Evolutionary conservation across 2,329 filamentous ascomycete species (phyloP).

Genomic region (Pestalotiopsis sp.): DNA sequence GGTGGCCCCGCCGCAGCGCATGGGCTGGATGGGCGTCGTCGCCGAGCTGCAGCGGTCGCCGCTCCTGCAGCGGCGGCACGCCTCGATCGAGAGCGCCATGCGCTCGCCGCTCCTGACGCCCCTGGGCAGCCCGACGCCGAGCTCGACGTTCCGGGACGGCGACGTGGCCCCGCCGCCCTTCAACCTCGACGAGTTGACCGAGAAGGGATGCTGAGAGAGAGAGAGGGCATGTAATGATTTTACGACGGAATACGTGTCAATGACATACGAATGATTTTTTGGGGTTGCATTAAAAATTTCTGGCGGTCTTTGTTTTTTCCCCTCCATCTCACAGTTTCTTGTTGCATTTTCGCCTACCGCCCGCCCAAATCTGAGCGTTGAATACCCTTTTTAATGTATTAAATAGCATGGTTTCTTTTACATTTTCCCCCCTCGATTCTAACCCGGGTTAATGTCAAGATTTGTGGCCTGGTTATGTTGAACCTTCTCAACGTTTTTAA

Average conservation of each 20-base stretch:
- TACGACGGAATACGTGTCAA: not conserved
- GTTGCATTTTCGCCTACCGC: too few species aligned
- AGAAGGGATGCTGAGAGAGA: not conserved
- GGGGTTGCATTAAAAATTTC: not conserved
- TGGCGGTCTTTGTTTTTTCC: too few species aligned
- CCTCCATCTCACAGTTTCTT: too few species aligned
- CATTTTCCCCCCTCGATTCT: not conserved
- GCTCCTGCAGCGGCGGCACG: constrained; percentile 62
- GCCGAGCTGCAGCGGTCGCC: constrained; percentile 65
- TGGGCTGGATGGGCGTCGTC: constrained; percentile 66
- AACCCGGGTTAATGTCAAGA: not conserved
- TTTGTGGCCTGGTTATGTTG: not conserved
- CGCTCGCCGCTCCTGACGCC: constrained; percentile 37
- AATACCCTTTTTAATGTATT: constrained; percentile 7
- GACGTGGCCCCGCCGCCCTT: constrained; percentile 1
- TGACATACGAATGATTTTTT: not conserved
- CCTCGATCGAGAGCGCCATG: constrained; percentile 65
- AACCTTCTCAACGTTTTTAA: not conserved
- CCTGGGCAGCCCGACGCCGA: constrained; percentile 11
- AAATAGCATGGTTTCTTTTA: not conserved
- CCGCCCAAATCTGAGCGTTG: not conserved
- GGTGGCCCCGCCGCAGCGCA: constrained; percentile 48
- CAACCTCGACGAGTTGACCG: not conserved
- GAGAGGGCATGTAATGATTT: not conserved
- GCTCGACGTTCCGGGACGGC: not conserved